Base-by-base conservation (phyloP, 345 rosid genomes). In the Carallia pectinifolia region DNA sequence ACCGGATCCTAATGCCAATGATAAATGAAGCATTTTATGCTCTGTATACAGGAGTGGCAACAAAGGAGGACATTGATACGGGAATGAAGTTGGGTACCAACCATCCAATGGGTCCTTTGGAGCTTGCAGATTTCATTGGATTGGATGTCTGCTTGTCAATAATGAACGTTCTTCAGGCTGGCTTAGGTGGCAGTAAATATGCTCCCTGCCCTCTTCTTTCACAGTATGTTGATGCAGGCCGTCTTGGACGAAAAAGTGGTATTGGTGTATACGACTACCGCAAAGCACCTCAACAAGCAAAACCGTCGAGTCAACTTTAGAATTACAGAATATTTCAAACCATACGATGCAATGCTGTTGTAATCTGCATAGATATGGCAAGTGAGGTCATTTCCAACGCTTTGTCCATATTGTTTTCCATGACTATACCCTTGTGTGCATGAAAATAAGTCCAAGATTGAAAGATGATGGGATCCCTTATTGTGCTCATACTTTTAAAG, bases 1-100 rank as follows among this genome's bases (percentile, higher is more conserved):
- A 94, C 72, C 82, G 99, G 54, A 90, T 91, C 77, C 84, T 94
- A 53, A 94, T 91, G 97, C 97, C 97, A 6, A 94, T 94, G 99
- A 90, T 94, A 80, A 94, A 94, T 52, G 97, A 91, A 83, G 97
- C 97, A 7, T 91, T 91, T 76, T 77, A 77, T 76, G 69, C 93
- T 6, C 93, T 95, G 16, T 78, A 87, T 82, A 91, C 97, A 17
- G 96, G 98, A 33, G 97, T 91, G 52, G 96, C 95, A n/a, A 82
- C 93, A 15, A 91, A 86, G 85, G 97, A 94, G 75, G 96, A 91
- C 75, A 91, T 94, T 63, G 98, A 94, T 76, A 66, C 72, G 12
- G 97, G 93, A 72, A 94, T 91, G 96, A 94, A 88, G 81, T 72
- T 88, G 47, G 98, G 98, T 58, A 90, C 96, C 53, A 90, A 94